phyloP scores from a whole-genome alignment of 208 protist species.

The Leishmania gerbilli region DNA sequence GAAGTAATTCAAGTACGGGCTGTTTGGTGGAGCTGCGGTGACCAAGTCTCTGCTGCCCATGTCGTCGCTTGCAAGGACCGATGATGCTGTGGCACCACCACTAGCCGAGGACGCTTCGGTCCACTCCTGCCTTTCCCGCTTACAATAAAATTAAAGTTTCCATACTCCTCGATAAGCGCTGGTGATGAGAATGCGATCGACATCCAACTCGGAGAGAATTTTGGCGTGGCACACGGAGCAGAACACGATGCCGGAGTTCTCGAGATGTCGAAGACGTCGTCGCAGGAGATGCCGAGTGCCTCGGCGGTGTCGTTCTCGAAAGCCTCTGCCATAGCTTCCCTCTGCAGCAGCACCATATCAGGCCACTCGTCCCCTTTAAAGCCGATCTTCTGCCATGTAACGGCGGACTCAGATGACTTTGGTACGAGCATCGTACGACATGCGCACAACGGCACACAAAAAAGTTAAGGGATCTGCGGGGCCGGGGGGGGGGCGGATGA shows the following conservation, averaged over 20 bases:
- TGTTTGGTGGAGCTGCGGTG: neutral
- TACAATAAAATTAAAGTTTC: constrained; percentile 37
- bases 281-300: constrained; percentile 23
- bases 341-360: constrained; percentile 22
- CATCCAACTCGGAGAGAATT: constrained; percentile 20
- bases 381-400: constrained; percentile 47
- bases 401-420: constrained; percentile 6
- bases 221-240: constrained; percentile 50
- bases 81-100: neutral
- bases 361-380: constrained; percentile 57
- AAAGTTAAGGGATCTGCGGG: no score
- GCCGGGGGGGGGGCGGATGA: neutral
- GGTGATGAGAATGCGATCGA: constrained; percentile 22
- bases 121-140: neutral
- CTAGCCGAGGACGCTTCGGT: neutral
- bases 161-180: constrained; percentile 34
- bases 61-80: neutral
- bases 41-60: neutral
- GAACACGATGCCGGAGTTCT: constrained; percentile 28
- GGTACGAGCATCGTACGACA: neutral
- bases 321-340: constrained; percentile 28
- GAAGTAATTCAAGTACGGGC: constrained; percentile 2
- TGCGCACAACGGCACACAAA: neutral
- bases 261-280: constrained; percentile 44
- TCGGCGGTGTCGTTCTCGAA: constrained; percentile 29